Evolutionary conservation across 2,329 filamentous ascomycete species (phyloP).

Genomic region (Gliomastix tumulicola): DNA sequence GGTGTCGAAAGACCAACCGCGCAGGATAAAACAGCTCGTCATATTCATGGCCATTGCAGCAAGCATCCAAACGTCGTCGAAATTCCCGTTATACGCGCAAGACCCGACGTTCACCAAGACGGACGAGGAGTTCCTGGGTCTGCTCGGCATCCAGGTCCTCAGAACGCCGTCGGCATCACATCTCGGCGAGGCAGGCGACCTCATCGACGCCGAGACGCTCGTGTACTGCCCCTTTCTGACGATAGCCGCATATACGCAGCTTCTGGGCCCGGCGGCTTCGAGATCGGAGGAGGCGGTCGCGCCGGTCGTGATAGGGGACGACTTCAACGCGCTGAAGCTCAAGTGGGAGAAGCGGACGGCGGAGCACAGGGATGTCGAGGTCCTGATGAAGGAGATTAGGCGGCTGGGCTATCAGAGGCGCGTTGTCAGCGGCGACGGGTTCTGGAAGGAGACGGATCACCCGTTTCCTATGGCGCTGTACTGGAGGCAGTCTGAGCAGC

Average conservation of each 20-base stretch:
- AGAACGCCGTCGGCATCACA: conserved; percentile 10
- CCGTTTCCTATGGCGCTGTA: conserved; percentile 15
- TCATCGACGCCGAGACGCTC: conserved; percentile 12
- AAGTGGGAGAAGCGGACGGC: conserved; percentile 15
- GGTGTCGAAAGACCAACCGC: conserved; percentile 12
- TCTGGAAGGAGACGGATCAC: conserved; percentile 10
- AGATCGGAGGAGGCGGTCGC: conserved; percentile 3
- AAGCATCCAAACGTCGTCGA: conserved; percentile 4
- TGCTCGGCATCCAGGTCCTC: conserved; percentile 6
- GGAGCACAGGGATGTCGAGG: conserved; percentile 12
- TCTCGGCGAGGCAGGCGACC: conserved; percentile 10
- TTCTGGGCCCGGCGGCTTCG: conserved; percentile 1
- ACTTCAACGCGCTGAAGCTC: conserved; percentile 13
- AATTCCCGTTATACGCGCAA: conserved; percentile 9
- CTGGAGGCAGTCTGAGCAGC: conserved; percentile 9
- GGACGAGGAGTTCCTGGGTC: conserved; percentile 6
- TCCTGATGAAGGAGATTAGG: conserved; percentile 10
- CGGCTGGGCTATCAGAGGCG: conserved; percentile 10
- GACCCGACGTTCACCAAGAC: conserved; percentile 12
- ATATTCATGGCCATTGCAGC: conserved; percentile 11
- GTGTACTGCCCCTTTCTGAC: conserved; percentile 15
- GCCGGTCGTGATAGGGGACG: conserved; percentile 11
- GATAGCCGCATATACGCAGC: background rate
- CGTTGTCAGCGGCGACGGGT: conserved; percentile 11
- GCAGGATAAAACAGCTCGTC: conserved; percentile 14